Conservation (phyloP, 2,329 filamentous ascomycete genomes). For the Penicillium hordei region DNA sequence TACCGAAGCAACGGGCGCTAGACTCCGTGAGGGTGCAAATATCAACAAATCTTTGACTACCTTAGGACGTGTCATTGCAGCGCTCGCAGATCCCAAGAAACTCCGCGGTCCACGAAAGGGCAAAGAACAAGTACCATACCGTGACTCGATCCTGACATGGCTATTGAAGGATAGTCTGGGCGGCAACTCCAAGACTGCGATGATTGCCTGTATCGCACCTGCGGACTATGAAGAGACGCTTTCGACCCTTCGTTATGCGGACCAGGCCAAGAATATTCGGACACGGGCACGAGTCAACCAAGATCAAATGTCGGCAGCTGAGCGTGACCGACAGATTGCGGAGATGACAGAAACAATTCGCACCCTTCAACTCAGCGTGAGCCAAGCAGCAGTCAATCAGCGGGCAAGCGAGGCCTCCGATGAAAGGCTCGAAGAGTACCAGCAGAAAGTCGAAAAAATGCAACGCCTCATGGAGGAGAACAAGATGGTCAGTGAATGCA, state of each 20-base stretch:
- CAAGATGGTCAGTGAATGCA: conserved; percentile 84
- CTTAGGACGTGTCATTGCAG: conserved; percentile 90
- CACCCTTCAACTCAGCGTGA: conserved; percentile 72
- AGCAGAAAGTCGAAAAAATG: conserved; percentile 83
- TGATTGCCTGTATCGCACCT: conserved; percentile 97
- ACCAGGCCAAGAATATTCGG: conserved; percentile 96
- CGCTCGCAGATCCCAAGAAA: conserved; percentile 73
- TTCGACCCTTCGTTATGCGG: conserved; percentile 91
- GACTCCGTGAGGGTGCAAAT: conserved; percentile 90
- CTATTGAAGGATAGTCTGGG: conserved; percentile 93
- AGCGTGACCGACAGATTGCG: conserved; percentile 88
- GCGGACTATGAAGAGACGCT: conserved; percentile 97
- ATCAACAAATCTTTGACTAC: conserved; percentile 99
- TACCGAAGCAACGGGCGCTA: conserved; percentile 88
- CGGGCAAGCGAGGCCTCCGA: conserved; percentile 71
- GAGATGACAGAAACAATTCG: conserved; percentile 97
- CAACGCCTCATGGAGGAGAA: conserved; percentile 96
- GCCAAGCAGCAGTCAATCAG: conserved; percentile 67
- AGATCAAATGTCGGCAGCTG: conserved; percentile 85
- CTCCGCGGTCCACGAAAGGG: conserved; percentile 59
- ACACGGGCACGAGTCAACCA: conserved; percentile 94
- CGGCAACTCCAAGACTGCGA: conserved; percentile 96
- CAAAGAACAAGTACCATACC: conserved; percentile 80
- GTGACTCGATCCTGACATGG: conserved; percentile 82
- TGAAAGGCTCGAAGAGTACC: conserved; percentile 89